phyloP scores from a whole-genome alignment of 257 asterid species.

The Solanum paucissectum region DNA sequence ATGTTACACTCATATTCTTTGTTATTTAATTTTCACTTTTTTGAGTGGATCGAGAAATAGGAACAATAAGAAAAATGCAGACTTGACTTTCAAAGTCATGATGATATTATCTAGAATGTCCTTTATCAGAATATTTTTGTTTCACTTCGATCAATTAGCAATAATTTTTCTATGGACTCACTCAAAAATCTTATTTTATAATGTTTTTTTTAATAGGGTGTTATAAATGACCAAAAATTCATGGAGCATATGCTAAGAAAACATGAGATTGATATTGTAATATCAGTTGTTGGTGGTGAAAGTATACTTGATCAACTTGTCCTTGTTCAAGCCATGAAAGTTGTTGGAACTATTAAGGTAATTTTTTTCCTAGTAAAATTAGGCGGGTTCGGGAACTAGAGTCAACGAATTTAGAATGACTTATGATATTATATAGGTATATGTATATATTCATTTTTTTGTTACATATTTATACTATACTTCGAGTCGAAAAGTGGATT shows the following conservation, averaged over 20 bases:
- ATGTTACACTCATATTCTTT: background rate
- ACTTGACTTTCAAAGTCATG: background rate
- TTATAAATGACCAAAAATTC: conserved; percentile 9
- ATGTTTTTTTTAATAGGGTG: conserved; percentile 6
- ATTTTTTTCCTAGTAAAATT: background rate
- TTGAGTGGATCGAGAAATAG: background rate
- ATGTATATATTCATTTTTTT: no score
- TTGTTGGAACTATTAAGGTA: conserved; percentile 24
- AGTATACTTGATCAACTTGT: conserved; percentile 13
- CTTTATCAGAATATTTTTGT: background rate
- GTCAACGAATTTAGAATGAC: background rate
- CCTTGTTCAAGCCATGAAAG: conserved; percentile 17
- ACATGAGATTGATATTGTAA: conserved; percentile 18
- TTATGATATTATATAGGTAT: background rate
- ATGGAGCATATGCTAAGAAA: conserved; percentile 17
- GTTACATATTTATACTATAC: background rate
- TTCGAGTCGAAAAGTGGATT: background rate
- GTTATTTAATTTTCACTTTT: background rate
- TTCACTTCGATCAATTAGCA: background rate
- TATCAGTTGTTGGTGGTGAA: conserved; percentile 25
- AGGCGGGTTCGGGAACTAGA: background rate
- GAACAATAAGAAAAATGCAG: background rate
- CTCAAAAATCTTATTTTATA: no score
- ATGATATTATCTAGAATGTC: background rate
- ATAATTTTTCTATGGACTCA: background rate